A percentile compares a stretch with the other conserved stretches of the same genome.
phyloP scores from a whole-genome alignment of 345 rosid genomes.

The Boechera stricta region DNA sequence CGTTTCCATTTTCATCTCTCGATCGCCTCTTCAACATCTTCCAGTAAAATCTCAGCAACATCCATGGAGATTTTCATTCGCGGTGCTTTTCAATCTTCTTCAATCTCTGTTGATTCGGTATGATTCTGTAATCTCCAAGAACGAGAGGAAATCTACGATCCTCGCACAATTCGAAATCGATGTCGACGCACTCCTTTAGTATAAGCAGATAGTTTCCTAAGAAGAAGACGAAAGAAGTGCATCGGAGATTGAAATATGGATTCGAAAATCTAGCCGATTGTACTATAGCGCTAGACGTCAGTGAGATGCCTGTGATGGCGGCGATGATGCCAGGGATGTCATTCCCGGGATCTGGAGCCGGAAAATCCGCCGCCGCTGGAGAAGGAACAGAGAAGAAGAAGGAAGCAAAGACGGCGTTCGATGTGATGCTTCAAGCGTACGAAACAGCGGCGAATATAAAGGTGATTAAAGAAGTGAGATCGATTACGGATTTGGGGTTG shows the following conservation, averaged over 20 bases:
- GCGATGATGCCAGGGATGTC: conserved; percentile 95
- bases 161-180: conserved; percentile 7
- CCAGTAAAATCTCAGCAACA: too few relatives aligned
- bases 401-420: conserved; percentile 74
- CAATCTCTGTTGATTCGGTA: conserved; percentile 4
- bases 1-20: neutral
- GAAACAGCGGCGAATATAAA: conserved; percentile 79
- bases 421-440: conserved; percentile 81
- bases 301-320: conserved; percentile 85
- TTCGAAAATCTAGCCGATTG: conserved; percentile 43
- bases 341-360: conserved; percentile 54
- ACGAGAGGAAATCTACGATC: conserved; percentile 12
- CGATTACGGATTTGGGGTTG: conserved; percentile 78
- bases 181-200: conserved; percentile 18
- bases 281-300: conserved; percentile 43
- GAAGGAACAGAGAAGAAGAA: conserved; percentile 58
- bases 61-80: neutral
- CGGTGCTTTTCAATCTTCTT: conserved; percentile 28
- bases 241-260: conserved; percentile 59
- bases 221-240: conserved; percentile 28
- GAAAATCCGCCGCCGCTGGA: conserved; percentile 48
- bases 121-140: neutral
- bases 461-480: conserved; percentile 92
- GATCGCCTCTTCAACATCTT: too few relatives aligned
- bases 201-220: neutral